phyloP scores from a whole-genome alignment of 345 rosid genomes.

The Hibiscus trionum region DNA sequence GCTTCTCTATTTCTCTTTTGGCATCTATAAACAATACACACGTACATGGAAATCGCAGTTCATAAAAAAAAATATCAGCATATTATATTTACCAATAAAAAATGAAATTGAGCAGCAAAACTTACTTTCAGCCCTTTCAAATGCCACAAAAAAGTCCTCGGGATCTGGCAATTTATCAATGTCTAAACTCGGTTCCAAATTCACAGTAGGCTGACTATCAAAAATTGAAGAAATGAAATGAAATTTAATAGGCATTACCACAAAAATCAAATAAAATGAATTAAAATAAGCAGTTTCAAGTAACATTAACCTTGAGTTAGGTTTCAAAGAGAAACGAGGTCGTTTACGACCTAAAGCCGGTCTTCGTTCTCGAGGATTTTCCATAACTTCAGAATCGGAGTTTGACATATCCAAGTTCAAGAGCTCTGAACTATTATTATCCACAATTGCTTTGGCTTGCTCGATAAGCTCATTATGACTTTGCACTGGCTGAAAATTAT shows the following conservation, averaged over 20 bases:
- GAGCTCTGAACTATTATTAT: slow-evolving; percentile 23
- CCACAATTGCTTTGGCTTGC: slow-evolving; percentile 46
- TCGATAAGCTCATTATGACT: slow-evolving; percentile 40
- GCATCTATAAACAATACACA: slow-evolving; percentile 41
- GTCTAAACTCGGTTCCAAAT: slow-evolving; percentile 47
- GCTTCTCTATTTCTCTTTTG: slow-evolving; percentile 60
- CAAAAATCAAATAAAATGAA: background rate
- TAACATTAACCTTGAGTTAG: slow-evolving; percentile 41
- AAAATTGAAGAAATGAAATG: slow-evolving; percentile 5
- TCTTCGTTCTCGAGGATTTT: slow-evolving; percentile 50
- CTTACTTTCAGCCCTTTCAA: slow-evolving; percentile 58
- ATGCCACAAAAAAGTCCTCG: slow-evolving; percentile 62
- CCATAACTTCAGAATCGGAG: slow-evolving; percentile 12
- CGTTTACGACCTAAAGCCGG: slow-evolving; percentile 62
- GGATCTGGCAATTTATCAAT: slow-evolving; percentile 51
- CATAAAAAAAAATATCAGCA: slow-evolving; percentile 1
- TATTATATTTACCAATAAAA: background rate
- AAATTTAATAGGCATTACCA: slow-evolving; percentile 10
- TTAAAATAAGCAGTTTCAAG: background rate
- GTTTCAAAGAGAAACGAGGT: slow-evolving; percentile 62
- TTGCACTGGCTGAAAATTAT: slow-evolving; percentile 38
- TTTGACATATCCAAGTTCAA: slow-evolving; percentile 17
- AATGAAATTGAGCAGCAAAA: slow-evolving; percentile 11
- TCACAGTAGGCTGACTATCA: slow-evolving; percentile 47
- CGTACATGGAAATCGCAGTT: background rate